Base-by-base conservation (phyloP, 768 basidiomycete species). In the Filobasidium wieringae region DNA sequence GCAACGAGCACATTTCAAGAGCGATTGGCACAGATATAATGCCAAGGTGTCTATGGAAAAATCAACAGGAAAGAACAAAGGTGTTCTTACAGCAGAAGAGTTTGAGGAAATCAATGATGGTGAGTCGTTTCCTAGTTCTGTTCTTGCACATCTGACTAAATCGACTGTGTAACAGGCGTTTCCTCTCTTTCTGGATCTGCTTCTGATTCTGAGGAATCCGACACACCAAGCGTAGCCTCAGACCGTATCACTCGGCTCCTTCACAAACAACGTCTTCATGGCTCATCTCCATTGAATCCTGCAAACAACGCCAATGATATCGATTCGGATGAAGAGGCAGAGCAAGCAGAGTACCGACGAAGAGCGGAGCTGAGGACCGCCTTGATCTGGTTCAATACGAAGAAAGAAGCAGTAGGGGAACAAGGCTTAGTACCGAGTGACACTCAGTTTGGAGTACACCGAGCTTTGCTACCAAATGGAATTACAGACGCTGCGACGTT, bases 1-100 rank as follows among this genome's bases (percentile, higher is more conserved):
- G 58, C 90, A 96, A 66, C 79, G 91, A 51, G 71, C 76, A 1
- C 93, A 97, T 74, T 95, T 87, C 72, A 82, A 84, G 64, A 88
- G 87, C 9, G 93, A 99, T 73, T 97, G 93, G 95, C 93, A 99
- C 79, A 81, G 91, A 58, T 97, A 93, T 76, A 97, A 97, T 71
- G 87, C 91, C 64, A 95, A 93, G 75, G 79, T 81, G 83, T 83
- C 56, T 75, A 90, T 50, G 34, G 47, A 19, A 36, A 60, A 57
- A 31, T 41, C 65, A 30, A 57, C 40, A 52, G n/a, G 60, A n/a
- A 53, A 53, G 15, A 51, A 84, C 6, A 79, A 81, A 9, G 76
- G 77, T 22, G 73, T 83, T 26, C 81, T 90, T 22, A 76, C 81
- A 0, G 87, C 89, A 68, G 69, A 79, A 27, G 80, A 82, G 17